These are phyloP conservation scores for Ogataea wickerhamii DNA, from an alignment of 805 yeast species.

Conservation along the genomic window DNA sequence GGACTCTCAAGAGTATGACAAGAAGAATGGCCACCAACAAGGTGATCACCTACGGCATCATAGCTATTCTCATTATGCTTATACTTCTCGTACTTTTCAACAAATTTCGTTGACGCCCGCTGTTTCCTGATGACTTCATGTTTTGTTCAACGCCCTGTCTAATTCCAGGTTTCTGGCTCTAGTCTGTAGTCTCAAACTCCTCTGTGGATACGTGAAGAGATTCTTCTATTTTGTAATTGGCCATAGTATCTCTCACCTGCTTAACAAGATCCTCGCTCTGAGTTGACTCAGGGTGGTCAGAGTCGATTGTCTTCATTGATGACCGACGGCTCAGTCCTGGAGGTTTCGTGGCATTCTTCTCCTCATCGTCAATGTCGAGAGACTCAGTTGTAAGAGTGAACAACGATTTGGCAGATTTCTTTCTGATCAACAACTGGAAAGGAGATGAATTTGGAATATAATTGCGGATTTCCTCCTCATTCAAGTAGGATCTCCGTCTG, in stretches of 20 bases:
- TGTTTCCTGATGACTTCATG: background rate
- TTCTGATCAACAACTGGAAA: constrained; percentile 43
- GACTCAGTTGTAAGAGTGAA: constrained; percentile 64
- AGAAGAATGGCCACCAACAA: constrained; percentile 89
- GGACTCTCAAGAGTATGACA: constrained; percentile 87
- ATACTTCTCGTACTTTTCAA: constrained; percentile 80
- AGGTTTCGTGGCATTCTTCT: constrained; percentile 32
- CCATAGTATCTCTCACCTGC: constrained; percentile 42
- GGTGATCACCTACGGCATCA: constrained; percentile 85
- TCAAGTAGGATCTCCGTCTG: constrained; percentile 26
- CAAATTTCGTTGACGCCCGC: constrained; percentile 65
- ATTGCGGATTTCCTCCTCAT: constrained; percentile 36
- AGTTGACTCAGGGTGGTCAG: constrained; percentile 15
- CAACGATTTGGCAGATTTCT: constrained; percentile 72
- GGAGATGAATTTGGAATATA: constrained; percentile 44
- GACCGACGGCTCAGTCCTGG: constrained; percentile 33
- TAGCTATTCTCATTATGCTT: constrained; percentile 77
- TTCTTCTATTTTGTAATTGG: constrained; percentile 30
- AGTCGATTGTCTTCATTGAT: constrained; percentile 27
- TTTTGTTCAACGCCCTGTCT: background rate
- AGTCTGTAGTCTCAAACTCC: constrained; percentile 51
- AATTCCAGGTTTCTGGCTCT: background rate
- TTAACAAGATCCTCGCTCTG: constrained; percentile 33
- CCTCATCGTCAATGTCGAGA: constrained; percentile 66
- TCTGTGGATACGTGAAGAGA: constrained; percentile 48